Percentiles rank a stretch among this genome's conserved stretches.
Conservation (phyloP, 2,329 filamentous ascomycete species). For the Pseudocercospora vitis region DNA sequence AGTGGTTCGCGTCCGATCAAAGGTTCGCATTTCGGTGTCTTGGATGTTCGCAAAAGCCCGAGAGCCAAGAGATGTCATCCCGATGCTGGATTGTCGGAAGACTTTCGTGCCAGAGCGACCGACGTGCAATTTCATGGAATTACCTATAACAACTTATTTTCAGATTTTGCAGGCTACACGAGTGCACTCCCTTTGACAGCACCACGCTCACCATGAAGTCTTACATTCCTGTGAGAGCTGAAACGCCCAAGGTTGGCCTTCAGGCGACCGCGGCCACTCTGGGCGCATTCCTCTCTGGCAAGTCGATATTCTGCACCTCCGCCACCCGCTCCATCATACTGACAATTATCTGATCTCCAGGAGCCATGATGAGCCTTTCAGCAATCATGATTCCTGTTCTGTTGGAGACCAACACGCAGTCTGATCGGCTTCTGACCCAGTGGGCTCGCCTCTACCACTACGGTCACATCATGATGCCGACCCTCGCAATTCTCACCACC, state of each 20-base stretch:
- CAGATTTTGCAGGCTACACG: too few species aligned
- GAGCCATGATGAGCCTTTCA: slow-evolving; percentile 12
- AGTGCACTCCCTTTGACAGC: too few species aligned
- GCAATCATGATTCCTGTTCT: slow-evolving; percentile 9
- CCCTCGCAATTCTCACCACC: slow-evolving; percentile 1
- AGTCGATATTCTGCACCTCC: too few species aligned
- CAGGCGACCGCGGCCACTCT: slow-evolving; percentile 2
- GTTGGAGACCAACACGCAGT: slow-evolving; percentile 8
- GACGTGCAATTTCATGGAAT: neutral
- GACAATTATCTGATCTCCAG: neutral
- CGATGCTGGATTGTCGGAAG: neutral
- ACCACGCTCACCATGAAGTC: slow-evolving; percentile 7
- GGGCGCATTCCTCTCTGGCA: neutral
- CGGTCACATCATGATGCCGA: slow-evolving; percentile 2
- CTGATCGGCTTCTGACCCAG: neutral
- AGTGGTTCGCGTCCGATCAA: too few species aligned
- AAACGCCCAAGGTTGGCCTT: neutral
- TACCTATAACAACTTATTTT: neutral
- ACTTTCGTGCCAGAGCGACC: neutral
- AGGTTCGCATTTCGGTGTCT: neutral
- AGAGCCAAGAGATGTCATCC: neutral
- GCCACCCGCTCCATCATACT: too few species aligned
- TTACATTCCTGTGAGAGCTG: neutral
- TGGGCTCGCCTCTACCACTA: slow-evolving; percentile 6
- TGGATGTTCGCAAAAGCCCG: neutral